Percentiles rank a stretch among this genome's conserved stretches.
Evolutionary conservation across 1,284 basidiomycete species (phyloP).

Genomic region (Hemileia vastatrix): DNA sequence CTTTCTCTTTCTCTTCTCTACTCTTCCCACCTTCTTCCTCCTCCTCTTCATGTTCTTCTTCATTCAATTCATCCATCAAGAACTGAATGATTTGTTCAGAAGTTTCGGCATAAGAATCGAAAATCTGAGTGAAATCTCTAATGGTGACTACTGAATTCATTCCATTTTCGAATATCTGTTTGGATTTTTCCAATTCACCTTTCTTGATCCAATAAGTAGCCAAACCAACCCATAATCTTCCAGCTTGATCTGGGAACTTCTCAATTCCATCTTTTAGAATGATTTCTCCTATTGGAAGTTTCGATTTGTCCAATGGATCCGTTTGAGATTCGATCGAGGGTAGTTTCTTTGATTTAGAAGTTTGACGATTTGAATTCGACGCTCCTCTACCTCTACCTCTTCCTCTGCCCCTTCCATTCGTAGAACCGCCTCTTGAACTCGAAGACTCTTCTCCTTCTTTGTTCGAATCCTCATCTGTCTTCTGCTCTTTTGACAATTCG

Average conservation of each 20-base stretch:
- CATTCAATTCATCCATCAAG: slow-evolving; percentile 42
- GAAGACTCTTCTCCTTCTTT: no score
- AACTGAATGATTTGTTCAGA: slow-evolving; percentile 40
- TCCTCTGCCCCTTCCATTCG: not conserved
- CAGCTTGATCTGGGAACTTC: slow-evolving; percentile 38
- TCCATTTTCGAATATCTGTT: slow-evolving; percentile 39
- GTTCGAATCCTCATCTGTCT: no score
- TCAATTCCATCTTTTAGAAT: slow-evolving; percentile 35
- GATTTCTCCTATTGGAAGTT: slow-evolving; percentile 34
- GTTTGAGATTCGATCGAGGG: slow-evolving; percentile 22
- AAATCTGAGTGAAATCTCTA: slow-evolving; percentile 44
- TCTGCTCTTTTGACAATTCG: no score
- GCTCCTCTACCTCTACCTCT: not conserved
- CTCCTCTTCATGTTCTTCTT: slow-evolving; percentile 23
- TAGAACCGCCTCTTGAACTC: not conserved
- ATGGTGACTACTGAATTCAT: slow-evolving; percentile 39
- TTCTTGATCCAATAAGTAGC: slow-evolving; percentile 44
- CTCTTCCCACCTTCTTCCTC: no score
- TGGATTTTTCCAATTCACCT: slow-evolving; percentile 37
- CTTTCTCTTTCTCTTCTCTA: slow-evolving; percentile 31
- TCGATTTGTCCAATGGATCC: slow-evolving; percentile 25
- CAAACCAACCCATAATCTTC: slow-evolving; percentile 41
- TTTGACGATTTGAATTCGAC: not conserved
- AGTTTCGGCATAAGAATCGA: slow-evolving; percentile 43
- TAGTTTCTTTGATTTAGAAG: slow-evolving; percentile 12